Evolutionary conservation across 2,329 filamentous ascomycete genomes (phyloP), one percentile per base, ranked within the genome.

Genomic region (Beauveria brongniartii): DNA sequence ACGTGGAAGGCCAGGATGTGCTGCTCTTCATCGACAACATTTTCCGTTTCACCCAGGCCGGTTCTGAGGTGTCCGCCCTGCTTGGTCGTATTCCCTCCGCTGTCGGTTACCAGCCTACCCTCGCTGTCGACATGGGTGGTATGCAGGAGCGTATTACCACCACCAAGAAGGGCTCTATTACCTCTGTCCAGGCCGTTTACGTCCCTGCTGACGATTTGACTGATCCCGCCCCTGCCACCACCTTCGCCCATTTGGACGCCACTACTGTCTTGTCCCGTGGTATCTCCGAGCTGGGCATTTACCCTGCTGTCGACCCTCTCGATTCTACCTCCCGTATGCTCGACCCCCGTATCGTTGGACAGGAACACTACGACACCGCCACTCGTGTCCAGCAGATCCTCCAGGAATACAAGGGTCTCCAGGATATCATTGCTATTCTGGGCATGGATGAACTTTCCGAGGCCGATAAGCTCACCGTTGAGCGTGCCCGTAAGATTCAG

Each of bases 71-170:
- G 87, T 97, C 93, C 83, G 94, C 94, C 75, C 87, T 99, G 77
- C 86, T 99, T 69, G 94, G 94, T 85, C 93, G 94, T 92, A 99
- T 99, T 74, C 94, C 94, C 80, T 99, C 94, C 85, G 94, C 94
- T 77, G 94, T 99, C 89, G 94, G 94, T 89, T 99, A 99, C 87
- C 94, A 97, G 81, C 92, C 92, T 76, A 97, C 92, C 71, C 91
- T 97, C 74, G 92, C 92, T 82, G 90, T 96, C 80, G 92, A 97
- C 82, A 97, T 97, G 92, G 92, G 92, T 92, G 80, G 81, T 76
- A 97, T 99, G 93, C 94, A 99, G 83, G 94, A 99, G 83, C 93
- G 94, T 86, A 99, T 99, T 74, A 99, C 94, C 78, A 99, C 94
- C 78, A 99, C 94, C 80, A 92, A 88, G 78, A 96, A 97, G 89